Percentiles rank a stretch among this genome's conserved stretches.
Conservation (phyloP, 2,329 filamentous ascomycete species). For the Stromatinia cepivora region DNA sequence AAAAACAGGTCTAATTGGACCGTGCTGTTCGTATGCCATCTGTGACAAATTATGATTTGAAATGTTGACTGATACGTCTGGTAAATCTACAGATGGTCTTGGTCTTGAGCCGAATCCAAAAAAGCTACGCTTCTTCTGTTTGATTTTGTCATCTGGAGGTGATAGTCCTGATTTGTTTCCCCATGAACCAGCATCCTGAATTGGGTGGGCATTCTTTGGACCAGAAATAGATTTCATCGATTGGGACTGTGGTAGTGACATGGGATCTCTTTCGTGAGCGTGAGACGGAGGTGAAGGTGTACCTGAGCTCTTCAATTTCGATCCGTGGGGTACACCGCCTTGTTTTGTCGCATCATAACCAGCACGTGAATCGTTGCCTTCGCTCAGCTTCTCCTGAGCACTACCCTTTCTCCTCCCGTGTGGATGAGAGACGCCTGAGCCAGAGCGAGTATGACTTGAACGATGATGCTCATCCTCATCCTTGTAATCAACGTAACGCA, state of each 20-base stretch:
- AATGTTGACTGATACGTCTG: conserved; percentile 54
- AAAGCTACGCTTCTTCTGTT: conserved; percentile 76
- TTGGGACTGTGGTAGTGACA: conserved; percentile 38
- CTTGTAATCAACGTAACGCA: conserved; percentile 82
- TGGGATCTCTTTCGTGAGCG: conserved; percentile 37
- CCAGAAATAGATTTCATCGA: conserved; percentile 68
- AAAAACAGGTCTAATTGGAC: conserved; percentile 71
- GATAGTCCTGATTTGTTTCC: conserved; percentile 68
- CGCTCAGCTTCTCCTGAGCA: conserved; percentile 40
- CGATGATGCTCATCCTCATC: conserved; percentile 61
- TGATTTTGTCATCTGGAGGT: conserved; percentile 69
- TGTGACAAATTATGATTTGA: conserved; percentile 48
- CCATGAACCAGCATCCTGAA: conserved; percentile 81
- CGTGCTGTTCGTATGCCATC: conserved; percentile 47
- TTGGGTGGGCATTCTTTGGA: conserved; percentile 80
- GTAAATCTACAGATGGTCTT: conserved; percentile 58
- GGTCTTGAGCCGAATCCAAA: conserved; percentile 66
- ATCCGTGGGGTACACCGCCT: conserved; percentile 40
- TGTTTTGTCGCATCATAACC: conserved; percentile 44
- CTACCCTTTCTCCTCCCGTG: conserved; percentile 50
- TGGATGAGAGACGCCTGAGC: conserved; percentile 42
- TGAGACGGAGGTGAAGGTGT: conserved; percentile 39
- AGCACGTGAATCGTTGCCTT: conserved; percentile 43
- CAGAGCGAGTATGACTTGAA: conserved; percentile 44
- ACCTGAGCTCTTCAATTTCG: conserved; percentile 37